Base-by-base conservation (phyloP, 495 filamentous ascomycete species). In the Letharia lupina region DNA sequence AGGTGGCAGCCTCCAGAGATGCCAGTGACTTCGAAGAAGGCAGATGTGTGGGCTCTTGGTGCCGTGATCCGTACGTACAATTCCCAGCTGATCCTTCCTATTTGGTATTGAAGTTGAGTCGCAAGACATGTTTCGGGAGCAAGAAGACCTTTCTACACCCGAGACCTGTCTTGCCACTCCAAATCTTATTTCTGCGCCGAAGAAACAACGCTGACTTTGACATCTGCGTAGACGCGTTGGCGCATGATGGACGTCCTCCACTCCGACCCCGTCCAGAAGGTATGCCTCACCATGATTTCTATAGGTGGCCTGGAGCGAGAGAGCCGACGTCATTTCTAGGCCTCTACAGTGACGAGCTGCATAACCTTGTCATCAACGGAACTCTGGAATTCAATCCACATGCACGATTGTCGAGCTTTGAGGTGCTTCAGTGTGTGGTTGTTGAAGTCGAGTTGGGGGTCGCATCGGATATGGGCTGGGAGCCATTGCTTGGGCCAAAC, bases 1-100 rank as follows among this genome's bases (percentile, higher is more conserved):
- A 28, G 23, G 23, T 69, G 61, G 40, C 61, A 61, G 4, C 64
- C 68, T 35, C 68, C 68, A 11, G 68, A 69, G 48, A 3, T 40
- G n/a, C 60, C 60, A 16, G 18, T 52, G 23, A 54, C 45, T 23
- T 62, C 60, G 28, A 33, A 4, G 16, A 54, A 59, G 28, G 68
- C 48, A 39, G 68, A 69, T 44, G 62, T 67, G 6, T 69, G 68
- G 68, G 58, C 52, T 10, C 33, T 69, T 1, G 68, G 68, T 28
- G 44, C 65, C 16, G 56, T 64, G n/a, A 67, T 69, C 33, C 60
- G 23, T 28, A 28, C 23, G 23, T 28, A 28, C 23, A 28, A 28
- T 1, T 28, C 23, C 23, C 0, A 28, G 23, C 23, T 28, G 23
- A 28, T 28, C 23, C 23, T 28, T 28, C 23, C 23, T 28, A 28